These are phyloP conservation scores for Cutaneotrichosporon curvatum DNA, from an alignment of 1,284 basidiomycete genomes.

Conservation along the genomic window DNA sequence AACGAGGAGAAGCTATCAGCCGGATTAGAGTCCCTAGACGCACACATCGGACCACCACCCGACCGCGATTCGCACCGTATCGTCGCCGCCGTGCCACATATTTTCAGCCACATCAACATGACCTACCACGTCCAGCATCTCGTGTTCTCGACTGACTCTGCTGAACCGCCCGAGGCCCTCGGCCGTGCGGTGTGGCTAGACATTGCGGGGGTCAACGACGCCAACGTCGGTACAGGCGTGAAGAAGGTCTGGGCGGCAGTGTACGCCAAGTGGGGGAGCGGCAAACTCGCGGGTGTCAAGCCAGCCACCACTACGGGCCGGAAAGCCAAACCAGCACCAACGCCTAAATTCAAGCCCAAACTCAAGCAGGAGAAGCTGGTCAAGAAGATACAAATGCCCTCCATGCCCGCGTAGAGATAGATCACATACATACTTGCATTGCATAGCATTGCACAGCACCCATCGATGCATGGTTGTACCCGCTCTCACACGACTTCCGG, in stretches of 20 bases:
- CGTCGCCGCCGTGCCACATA: constrained; percentile 53
- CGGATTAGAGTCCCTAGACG: constrained; percentile 1
- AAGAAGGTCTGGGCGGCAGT: constrained; percentile 45
- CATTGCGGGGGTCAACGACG: constrained; percentile 23
- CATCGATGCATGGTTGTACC: no score
- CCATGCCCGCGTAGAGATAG: constrained; percentile 1
- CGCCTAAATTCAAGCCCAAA: background rate
- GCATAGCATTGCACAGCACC: no score
- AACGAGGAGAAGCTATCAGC: constrained; percentile 6
- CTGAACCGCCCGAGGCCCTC: background rate
- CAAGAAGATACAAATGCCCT: constrained; percentile 2
- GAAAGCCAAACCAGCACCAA: background rate
- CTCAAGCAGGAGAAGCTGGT: background rate
- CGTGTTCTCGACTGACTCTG: constrained; percentile 9
- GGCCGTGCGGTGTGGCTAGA: constrained; percentile 26
- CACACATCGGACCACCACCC: background rate
- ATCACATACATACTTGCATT: no score
- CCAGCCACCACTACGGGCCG: background rate
- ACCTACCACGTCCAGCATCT: constrained; percentile 62
- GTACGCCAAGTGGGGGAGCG: constrained; percentile 30
- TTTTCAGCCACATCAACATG: constrained; percentile 87
- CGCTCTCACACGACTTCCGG: no score
- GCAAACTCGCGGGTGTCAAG: background rate
- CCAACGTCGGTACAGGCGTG: constrained; percentile 45
- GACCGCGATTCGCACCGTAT: background rate